Evolutionary conservation across 2,329 filamentous ascomycete species (phyloP), one percentile per base, ranked within the genome.

Genomic region (Hypoxylon sp.): DNA sequence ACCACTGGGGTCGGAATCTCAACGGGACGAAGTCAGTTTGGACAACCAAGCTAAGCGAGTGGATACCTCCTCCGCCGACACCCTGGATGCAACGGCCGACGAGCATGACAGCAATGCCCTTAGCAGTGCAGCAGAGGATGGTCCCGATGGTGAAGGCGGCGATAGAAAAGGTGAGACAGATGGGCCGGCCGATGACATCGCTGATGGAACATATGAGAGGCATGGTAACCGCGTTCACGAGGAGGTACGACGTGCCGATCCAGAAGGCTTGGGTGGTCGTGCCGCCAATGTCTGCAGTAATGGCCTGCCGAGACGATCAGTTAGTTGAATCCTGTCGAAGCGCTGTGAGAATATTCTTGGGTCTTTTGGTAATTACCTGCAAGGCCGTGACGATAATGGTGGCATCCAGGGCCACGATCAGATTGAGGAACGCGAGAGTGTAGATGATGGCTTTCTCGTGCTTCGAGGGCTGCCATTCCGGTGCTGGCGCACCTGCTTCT

Each of bases 101-200:
- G 5, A 79, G 72, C 40, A 78, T 67, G 4, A 70, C 62, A 1
- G 62, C 52, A 24, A 79, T 72, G 53, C 62, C 60, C 10, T 69
- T 65, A 1, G 77, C 71, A 4, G 72, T 51, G 15, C 71, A 71
- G 56, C 77, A 79, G 8, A 77, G 57, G 18, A 78, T 64, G 2
- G 76, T 81, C 10, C 79, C 80, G 20, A 70, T 31, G 0, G 73
- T 74, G 64, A 84, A 83, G 62, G 80, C 62, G 1, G 60, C 23
- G 9, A 76, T 61, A n/a, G 74, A 64, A 38, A 72, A 68, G 21
- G 71, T 70, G 15, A 77, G 60, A 26, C 71, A 69, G 35, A 69
- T 64, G 11, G 51, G 53, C 17, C 53, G 53, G 10, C 53, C 53
- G 33, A 56, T 26, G n/a, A 56, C 47, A 37, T 56, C 53, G 15